Percentiles rank a stretch among this genome's conserved stretches.
Conservation (phyloP, 2,329 filamentous ascomycete species). For the Fusarium tricinctum region DNA sequence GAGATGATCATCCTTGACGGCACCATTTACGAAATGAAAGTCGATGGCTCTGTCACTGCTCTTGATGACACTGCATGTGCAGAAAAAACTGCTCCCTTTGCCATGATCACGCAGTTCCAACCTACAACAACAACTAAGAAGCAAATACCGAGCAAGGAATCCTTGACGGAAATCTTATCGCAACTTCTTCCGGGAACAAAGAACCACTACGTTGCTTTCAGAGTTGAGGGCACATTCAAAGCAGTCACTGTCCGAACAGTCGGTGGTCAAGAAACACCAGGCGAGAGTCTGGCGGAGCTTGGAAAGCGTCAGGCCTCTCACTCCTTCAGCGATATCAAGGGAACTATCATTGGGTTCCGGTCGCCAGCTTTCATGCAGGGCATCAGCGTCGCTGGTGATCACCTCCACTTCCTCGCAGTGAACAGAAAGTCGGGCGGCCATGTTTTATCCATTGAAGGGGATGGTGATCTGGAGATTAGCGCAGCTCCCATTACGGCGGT, state of each 20-base stretch:
- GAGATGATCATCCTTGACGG: slow-evolving; percentile 44
- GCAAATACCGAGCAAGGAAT: slow-evolving; percentile 11
- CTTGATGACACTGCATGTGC: slow-evolving; percentile 6
- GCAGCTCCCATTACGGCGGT: slow-evolving; percentile 14
- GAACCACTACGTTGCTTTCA: slow-evolving; percentile 31
- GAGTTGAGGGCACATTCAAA: slow-evolving; percentile 19
- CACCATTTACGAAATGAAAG: slow-evolving; percentile 33
- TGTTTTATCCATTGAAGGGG: slow-evolving; percentile 22
- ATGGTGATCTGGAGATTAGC: slow-evolving; percentile 11
- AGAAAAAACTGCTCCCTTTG: slow-evolving; percentile 22
- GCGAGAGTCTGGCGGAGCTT: slow-evolving; percentile 33
- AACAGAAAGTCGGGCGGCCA: slow-evolving; percentile 25
- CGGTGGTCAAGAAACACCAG: slow-evolving; percentile 18
- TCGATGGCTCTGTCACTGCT: slow-evolving; percentile 23
- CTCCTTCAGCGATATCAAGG: background rate
- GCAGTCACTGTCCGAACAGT: slow-evolving; percentile 28
- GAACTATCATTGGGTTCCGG: slow-evolving; percentile 26
- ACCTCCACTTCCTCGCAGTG: slow-evolving; percentile 25
- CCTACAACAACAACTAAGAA: slow-evolving; percentile 1
- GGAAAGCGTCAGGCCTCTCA: slow-evolving; percentile 35
- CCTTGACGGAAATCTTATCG: background rate
- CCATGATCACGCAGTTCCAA: slow-evolving; percentile 23
- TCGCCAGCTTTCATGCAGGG: slow-evolving; percentile 37
- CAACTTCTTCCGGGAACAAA: slow-evolving; percentile 11
- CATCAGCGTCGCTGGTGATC: slow-evolving; percentile 37